These are phyloP conservation scores for Brassica hybrid DNA, from an alignment of 441 rosid genomes.

Conservation along the genomic window DNA sequence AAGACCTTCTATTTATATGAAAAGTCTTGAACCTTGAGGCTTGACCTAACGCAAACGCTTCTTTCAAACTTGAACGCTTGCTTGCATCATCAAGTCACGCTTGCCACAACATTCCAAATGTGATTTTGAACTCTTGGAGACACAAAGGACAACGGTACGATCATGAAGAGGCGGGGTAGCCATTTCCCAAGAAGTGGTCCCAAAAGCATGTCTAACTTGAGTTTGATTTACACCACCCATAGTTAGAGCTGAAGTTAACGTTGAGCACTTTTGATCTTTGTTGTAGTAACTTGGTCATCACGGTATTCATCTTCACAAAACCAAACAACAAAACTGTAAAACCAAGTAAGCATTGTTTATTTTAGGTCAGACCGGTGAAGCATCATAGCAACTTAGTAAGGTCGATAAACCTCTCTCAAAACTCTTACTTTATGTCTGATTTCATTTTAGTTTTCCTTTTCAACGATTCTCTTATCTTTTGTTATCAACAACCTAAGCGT, in stretches of 20 bases:
- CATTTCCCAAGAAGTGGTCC: background rate
- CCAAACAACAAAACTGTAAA: background rate
- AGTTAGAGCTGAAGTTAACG: background rate
- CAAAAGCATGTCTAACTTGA: background rate
- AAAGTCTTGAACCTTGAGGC: background rate
- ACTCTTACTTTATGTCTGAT: too few species aligned
- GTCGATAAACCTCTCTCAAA: background rate
- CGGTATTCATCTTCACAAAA: background rate
- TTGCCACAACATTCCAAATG: background rate
- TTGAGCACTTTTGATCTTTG: background rate
- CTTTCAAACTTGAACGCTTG: background rate
- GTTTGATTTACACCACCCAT: background rate
- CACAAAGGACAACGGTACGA: background rate
- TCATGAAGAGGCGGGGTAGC: background rate
- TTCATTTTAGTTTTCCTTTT: too few species aligned
- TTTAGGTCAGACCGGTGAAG: background rate
- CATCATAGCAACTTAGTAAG: background rate
- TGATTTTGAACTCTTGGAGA: background rate
- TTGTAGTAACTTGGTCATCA: background rate
- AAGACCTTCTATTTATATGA: background rate
- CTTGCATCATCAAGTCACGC: background rate
- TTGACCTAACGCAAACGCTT: background rate
- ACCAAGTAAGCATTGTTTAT: background rate
- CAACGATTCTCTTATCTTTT: background rate
- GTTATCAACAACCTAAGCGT: background rate